Percentiles rank a stretch among this genome's conserved stretches.
phyloP scores from a whole-genome alignment of 805 yeast genomes.

The Lipomyces kockii region DNA sequence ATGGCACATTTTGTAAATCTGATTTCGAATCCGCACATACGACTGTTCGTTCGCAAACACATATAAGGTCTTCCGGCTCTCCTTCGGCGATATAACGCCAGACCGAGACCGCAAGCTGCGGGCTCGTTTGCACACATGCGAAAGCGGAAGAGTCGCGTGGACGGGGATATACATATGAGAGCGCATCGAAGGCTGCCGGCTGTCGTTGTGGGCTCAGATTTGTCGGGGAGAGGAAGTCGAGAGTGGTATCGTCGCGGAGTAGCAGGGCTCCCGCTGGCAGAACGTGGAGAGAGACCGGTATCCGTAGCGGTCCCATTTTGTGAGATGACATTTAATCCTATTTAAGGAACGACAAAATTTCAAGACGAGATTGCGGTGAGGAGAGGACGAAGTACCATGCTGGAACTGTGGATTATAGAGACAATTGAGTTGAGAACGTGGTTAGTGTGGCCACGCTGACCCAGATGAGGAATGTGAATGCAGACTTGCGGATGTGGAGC shows the following conservation, averaged over 20 bases:
- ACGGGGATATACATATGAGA: conserved; percentile 26
- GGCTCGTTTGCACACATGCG: conserved; percentile 30
- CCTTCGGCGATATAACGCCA: conserved; percentile 27
- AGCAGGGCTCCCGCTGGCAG: conserved; percentile 30
- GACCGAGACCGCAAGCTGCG: conserved; percentile 25
- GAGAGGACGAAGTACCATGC: not conserved
- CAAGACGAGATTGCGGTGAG: not conserved
- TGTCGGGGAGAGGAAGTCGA: conserved; percentile 31
- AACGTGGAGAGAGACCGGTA: conserved; percentile 26
- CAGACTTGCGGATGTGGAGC: not conserved
- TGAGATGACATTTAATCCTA: not conserved
- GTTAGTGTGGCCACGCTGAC: not conserved
- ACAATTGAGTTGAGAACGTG: too few species aligned
- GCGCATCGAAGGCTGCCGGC: conserved; percentile 33
- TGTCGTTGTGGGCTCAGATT: conserved; percentile 30
- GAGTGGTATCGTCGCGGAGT: conserved; percentile 30
- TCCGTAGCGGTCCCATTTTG: not conserved
- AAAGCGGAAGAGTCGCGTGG: conserved; percentile 28
- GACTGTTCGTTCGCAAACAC: conserved; percentile 19
- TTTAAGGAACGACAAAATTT: not conserved
- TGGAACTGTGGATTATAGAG: not conserved
- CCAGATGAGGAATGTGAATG: not conserved
- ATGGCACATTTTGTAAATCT: not conserved
- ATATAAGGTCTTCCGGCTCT: conserved; percentile 28
- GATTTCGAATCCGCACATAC: conserved; percentile 13